Base-by-base conservation (phyloP, 2,329 filamentous ascomycete genomes). In the Arthrinium phaeospermum region DNA sequence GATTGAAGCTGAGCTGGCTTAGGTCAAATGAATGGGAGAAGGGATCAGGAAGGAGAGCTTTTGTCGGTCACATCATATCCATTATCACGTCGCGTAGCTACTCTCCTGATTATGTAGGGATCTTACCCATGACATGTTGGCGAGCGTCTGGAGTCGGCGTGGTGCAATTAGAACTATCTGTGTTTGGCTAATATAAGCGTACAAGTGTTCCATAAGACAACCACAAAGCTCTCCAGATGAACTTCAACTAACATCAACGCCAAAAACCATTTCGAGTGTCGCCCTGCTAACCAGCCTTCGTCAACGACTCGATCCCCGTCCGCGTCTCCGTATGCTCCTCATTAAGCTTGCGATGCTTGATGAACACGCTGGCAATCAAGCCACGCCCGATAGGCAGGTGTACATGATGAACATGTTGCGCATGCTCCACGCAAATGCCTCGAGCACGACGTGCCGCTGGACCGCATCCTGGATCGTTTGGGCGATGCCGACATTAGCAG, bases 251-350 rank as follows among this genome's bases (percentile, higher is more conserved):
- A 41, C 5, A 8, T 10, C 37, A 41, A 41, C 37, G 10, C 37
- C 37, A 16, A 13, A 45, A 12, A 45, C 44, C 44, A 45, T 4
- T 2, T 1, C 44, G 16, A 16, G 13, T 16, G 44, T 16, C 12
- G 22, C 34, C 22, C 22, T 24, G 12, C 41, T 68, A 68, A 19
- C 67, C 67, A 14, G 44, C 67, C 53, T 72, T 74, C 8, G 69
- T 70, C 72, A 79, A 61, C 44, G 82, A 77, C 67, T 78, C 75
- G 44, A 85, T 71, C 0, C 87, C 87, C 10, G 87, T 89, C 77
- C 82, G 86, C 22, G 85, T 88, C 77, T 87, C 85, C 8, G 82
- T 81, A 75, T 89, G 87, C 73, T 87, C 86, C 68, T 82, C 85
- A 64, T 81, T 87, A 76, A 90, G 75, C 4, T 81, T 77, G 19